Conservation (phyloP, 768 basidiomycete species). For the Tylopilus felleus region DNA sequence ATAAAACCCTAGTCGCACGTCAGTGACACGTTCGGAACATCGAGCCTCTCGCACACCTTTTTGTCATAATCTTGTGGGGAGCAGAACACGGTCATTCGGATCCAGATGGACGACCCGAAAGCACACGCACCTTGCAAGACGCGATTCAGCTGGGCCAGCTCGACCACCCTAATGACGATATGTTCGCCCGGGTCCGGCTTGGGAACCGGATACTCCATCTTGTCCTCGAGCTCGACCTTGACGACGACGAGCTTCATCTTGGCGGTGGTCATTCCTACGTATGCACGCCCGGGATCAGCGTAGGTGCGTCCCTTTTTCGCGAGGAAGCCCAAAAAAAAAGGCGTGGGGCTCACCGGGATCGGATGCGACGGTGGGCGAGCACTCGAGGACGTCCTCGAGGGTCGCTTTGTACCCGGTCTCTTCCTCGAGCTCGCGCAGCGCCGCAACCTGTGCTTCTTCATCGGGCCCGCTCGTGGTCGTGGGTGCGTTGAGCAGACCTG, state of each 20-base stretch:
- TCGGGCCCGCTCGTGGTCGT: background rate
- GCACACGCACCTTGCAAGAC: conserved; percentile 61
- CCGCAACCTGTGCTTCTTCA: conserved; percentile 77
- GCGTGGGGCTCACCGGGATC: conserved; percentile 57
- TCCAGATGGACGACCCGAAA: background rate
- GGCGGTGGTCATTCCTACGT: conserved; percentile 84
- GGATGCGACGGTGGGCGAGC: conserved; percentile 56
- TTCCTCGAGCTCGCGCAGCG: conserved; percentile 86
- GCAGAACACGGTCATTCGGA: background rate
- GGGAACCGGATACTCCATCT: conserved; percentile 65
- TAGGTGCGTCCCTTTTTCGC: background rate
- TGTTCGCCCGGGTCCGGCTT: conserved; percentile 86
- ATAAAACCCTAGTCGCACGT: conserved; percentile 47
- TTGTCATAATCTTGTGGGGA: conserved; percentile 50
- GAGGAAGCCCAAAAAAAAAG: background rate
- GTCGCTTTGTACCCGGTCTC: conserved; percentile 86
- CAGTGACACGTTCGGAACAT: background rate
- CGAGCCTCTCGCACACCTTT: conserved; percentile 40
- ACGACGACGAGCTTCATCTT: conserved; percentile 87
- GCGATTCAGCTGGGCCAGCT: conserved; percentile 56
- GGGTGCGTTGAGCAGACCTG: conserved; percentile 80
- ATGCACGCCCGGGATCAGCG: too few species aligned
- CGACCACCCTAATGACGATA: conserved; percentile 71
- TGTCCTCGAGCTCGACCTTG: conserved; percentile 60
- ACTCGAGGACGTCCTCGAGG: conserved; percentile 49